Evolutionary conservation across 2,329 filamentous ascomycete genomes (phyloP).

Genomic region (Epichloe gansuensis): DNA sequence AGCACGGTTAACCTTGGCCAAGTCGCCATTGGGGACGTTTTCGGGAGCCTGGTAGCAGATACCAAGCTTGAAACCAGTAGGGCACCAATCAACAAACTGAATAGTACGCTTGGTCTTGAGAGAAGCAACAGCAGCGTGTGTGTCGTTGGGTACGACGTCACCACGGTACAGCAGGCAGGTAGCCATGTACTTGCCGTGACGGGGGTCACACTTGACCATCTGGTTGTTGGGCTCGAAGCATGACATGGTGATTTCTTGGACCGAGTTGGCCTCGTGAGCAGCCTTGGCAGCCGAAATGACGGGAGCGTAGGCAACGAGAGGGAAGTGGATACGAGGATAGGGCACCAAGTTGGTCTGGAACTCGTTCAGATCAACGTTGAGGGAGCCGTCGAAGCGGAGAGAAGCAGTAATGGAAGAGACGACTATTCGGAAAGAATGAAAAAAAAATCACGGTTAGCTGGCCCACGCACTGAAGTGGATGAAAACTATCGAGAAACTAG

Average conservation of each 20-base stretch:
- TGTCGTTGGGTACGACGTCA: conserved; percentile 94
- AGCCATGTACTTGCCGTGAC: conserved; percentile 99
- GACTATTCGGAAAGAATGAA: conserved; percentile 37
- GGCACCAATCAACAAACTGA: conserved; percentile 99
- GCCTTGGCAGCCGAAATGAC: conserved; percentile 93
- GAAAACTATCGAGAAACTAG: not conserved
- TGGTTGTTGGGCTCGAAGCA: conserved; percentile 99
- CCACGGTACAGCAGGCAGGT: conserved; percentile 96
- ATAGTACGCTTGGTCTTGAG: conserved; percentile 99
- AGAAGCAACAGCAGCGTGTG: conserved; percentile 80
- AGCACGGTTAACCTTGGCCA: conserved; percentile 95
- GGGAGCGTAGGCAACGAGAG: conserved; percentile 89
- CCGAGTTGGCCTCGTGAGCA: conserved; percentile 94
- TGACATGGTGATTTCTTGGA: conserved; percentile 95
- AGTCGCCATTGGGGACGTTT: conserved; percentile 90
- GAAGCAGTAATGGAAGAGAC: conserved; percentile 98
- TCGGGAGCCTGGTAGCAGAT: conserved; percentile 99
- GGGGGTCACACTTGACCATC: conserved; percentile 99
- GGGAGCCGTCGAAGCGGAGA: conserved; percentile 94
- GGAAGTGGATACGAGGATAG: conserved; percentile 98
- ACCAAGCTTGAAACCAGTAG: conserved; percentile 99
- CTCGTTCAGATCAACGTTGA: conserved; percentile 99
- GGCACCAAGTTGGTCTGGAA: conserved; percentile 99
- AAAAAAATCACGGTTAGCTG: not conserved
- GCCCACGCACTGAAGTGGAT: not conserved